A percentile compares a stretch with the other conserved stretches of the same genome.
These are phyloP conservation scores for Penicillium cataractarum DNA, from an alignment of 495 filamentous ascomycete species.

Conservation along the genomic window DNA sequence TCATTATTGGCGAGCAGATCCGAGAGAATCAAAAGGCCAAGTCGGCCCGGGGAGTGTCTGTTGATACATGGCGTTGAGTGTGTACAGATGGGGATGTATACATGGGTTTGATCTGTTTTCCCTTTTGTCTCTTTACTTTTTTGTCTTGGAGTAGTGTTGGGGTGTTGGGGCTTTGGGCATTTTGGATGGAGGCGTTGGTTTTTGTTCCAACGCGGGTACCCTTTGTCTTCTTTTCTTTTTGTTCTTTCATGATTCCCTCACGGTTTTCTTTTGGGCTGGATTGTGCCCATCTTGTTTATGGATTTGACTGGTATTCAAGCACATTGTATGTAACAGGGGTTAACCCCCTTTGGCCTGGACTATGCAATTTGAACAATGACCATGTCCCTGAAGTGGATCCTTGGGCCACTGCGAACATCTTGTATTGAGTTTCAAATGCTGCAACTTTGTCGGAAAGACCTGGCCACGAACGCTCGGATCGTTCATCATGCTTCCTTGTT, in stretches of 20 bases:
- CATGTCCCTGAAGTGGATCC: constrained; percentile 18
- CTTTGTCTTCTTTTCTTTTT: constrained; percentile 18
- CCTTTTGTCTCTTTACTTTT: not conserved
- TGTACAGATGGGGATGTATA: not conserved
- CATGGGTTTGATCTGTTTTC: constrained; percentile 13
- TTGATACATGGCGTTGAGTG: constrained; percentile 38
- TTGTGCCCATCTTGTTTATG: constrained; percentile 16
- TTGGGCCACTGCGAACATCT: constrained; percentile 18
- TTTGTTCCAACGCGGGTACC: constrained; percentile 10
- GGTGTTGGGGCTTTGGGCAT: constrained; percentile 10
- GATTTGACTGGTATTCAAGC: constrained; percentile 12
- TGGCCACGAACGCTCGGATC: constrained; percentile 18
- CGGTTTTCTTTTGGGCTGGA: constrained; percentile 18
- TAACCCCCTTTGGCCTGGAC: not conserved
- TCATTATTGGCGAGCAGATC: constrained; percentile 54
- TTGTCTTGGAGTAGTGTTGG: constrained; percentile 11
- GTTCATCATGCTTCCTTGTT: constrained; percentile 23
- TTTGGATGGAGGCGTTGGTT: constrained; percentile 20
- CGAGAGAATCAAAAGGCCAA: constrained; percentile 41
- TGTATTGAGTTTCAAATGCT: constrained; percentile 14
- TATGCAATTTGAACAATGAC: constrained; percentile 13
- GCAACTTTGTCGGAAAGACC: constrained; percentile 17
- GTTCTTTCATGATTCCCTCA: constrained; percentile 33
- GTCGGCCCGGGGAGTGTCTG: constrained; percentile 29
- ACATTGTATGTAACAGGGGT: constrained; percentile 9